Percentiles rank a stretch among this genome's conserved stretches.
phyloP scores from a whole-genome alignment of 345 rosid genomes.

The Eucalyptus tenuipes region DNA sequence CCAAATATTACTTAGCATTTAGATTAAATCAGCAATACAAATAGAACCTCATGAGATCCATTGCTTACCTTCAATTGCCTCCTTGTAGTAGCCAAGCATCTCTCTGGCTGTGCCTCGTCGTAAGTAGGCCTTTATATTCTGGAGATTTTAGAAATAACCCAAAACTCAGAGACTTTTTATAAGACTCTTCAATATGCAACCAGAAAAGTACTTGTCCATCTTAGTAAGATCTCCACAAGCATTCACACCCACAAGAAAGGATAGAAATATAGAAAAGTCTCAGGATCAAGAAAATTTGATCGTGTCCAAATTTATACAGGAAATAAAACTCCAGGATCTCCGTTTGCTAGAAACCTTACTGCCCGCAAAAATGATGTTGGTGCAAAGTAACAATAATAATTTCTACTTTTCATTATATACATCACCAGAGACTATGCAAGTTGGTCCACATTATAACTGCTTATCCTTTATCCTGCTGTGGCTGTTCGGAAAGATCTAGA shows the following conservation, averaged over 20 bases:
- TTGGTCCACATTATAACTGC: not conserved
- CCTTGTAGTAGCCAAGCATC: slow-evolving; percentile 65
- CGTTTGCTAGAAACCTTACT: not conserved
- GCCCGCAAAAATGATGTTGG: not conserved
- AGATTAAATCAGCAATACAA: not conserved
- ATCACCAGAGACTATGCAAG: not conserved
- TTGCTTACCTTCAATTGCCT: slow-evolving; percentile 71
- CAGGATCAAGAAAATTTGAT: not conserved
- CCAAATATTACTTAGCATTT: not conserved
- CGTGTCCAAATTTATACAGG: not conserved
- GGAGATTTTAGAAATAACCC: not conserved
- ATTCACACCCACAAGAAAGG: not conserved
- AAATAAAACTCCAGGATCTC: not conserved
- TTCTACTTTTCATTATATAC: not conserved
- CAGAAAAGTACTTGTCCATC: not conserved
- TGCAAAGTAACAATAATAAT: not conserved
- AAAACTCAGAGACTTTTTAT: not conserved
- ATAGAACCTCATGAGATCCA: not conserved
- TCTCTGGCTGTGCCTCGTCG: slow-evolving; percentile 97
- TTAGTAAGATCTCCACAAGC: not conserved
- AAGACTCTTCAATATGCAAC: not conserved
- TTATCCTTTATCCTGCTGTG: not conserved
- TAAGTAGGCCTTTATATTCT: slow-evolving; percentile 90
- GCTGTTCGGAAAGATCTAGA: not conserved
- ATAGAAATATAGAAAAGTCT: not conserved